phyloP scores from a whole-genome alignment of 345 rosid genomes.

The Linum trigynum region DNA sequence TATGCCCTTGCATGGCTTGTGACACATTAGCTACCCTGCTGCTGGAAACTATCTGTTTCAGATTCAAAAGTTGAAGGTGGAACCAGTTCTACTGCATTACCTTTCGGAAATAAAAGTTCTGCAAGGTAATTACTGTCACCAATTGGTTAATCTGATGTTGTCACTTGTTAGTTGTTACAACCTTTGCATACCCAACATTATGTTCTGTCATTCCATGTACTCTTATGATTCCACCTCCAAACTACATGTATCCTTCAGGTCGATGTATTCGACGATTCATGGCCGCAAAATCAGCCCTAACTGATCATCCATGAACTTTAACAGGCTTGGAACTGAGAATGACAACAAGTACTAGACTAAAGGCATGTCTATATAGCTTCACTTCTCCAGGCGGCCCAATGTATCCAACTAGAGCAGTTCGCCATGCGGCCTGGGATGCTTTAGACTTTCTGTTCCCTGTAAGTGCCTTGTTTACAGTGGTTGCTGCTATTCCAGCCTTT shows the following conservation, averaged over 20 bases:
- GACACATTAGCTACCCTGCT: conserved; percentile 3
- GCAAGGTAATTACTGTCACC: conserved; percentile 38
- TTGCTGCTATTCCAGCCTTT: not conserved
- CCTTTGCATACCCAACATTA: too few relatives aligned
- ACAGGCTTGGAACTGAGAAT: conserved; percentile 91
- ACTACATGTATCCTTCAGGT: conserved; percentile 5
- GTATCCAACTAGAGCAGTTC: conserved; percentile 98
- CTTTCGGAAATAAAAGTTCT: conserved; percentile 76
- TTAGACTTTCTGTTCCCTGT: conserved; percentile 90
- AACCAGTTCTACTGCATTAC: conserved; percentile 87
- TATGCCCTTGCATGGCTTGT: not conserved
- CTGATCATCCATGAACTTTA: conserved; percentile 7
- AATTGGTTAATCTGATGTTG: not conserved
- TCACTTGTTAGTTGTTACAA: not conserved
- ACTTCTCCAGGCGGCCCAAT: conserved; percentile 97
- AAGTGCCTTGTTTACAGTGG: conserved; percentile 25
- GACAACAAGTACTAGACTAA: conserved; percentile 88
- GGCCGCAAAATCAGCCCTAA: too few relatives aligned
- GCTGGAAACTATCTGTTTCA: conserved; percentile 19
- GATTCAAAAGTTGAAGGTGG: conserved; percentile 97
- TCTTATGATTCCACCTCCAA: not conserved
- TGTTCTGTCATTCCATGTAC: too few relatives aligned
- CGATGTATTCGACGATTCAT: not conserved
- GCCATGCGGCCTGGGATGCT: conserved; percentile 98
- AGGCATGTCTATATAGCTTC: conserved; percentile 89